A percentile compares a stretch with the other conserved stretches of the same genome.
phyloP scores from a whole-genome alignment of 768 basidiomycete genomes.

The Pleurotus tuber-regium region DNA sequence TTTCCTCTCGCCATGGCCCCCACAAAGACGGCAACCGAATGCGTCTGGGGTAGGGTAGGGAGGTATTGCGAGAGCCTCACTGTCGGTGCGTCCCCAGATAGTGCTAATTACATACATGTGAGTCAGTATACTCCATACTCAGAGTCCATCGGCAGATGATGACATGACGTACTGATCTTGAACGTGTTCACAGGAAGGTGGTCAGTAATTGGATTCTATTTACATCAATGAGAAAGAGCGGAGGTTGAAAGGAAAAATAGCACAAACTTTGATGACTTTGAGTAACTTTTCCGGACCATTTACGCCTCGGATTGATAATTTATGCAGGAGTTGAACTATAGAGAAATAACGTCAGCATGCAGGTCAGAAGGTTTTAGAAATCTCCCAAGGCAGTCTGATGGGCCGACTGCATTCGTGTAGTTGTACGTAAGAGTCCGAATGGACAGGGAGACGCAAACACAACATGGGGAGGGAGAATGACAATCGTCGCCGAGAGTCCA shows the following conservation, averaged over 20 bases:
- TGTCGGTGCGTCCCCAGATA: conserved; percentile 77
- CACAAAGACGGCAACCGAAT: conserved; percentile 92
- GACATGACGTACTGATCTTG: conserved; percentile 82
- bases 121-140: too few species aligned
- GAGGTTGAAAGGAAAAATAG: background rate
- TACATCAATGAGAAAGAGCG: conserved; percentile 11
- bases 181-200: conserved; percentile 94
- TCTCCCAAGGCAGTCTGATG: too few species aligned
- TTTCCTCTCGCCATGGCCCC: conserved; percentile 97
- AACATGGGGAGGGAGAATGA: background rate
- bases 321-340: conserved; percentile 94
- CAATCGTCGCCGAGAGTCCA: too few species aligned
- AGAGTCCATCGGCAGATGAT: too few species aligned
- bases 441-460: background rate
- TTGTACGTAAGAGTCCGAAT: too few species aligned
- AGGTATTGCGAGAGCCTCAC: conserved; percentile 81
- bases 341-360: background rate
- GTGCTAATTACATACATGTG: too few species aligned
- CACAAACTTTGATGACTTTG: conserved; percentile 88
- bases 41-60: conserved; percentile 80
- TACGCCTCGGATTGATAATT: conserved; percentile 91
- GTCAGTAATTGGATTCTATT: conserved; percentile 88
- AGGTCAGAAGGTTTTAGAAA: background rate
- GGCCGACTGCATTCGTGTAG: too few species aligned
- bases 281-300: conserved; percentile 96